Conservation (phyloP, 2,329 filamentous ascomycete genomes). For the Penicillium sp. region DNA sequence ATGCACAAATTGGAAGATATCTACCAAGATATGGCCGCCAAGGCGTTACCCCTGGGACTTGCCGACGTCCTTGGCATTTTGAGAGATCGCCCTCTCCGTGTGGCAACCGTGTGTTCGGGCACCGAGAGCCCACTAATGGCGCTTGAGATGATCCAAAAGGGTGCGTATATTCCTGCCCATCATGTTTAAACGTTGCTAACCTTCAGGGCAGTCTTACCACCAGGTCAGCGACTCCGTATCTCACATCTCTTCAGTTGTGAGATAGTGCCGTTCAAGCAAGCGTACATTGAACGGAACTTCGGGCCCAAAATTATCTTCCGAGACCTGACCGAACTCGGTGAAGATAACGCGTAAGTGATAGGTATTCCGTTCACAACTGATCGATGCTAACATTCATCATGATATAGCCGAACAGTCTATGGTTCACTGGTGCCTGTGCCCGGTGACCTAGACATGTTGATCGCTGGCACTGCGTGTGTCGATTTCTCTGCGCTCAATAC, state of each 20-base stretch:
- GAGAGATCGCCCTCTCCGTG: conserved; percentile 43
- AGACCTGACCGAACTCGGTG: conserved; percentile 54
- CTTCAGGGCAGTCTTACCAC: conserved; percentile 15
- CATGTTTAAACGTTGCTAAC: conserved; percentile 27
- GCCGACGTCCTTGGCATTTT: conserved; percentile 39
- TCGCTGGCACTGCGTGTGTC: conserved; percentile 70
- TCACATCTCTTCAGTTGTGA: conserved; percentile 59
- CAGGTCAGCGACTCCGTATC: conserved; percentile 39
- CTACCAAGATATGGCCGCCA: conserved; percentile 24
- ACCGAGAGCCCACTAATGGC: conserved; percentile 70
- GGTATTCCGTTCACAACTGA: neutral
- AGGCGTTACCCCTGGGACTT: conserved; percentile 35
- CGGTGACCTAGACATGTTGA: conserved; percentile 55
- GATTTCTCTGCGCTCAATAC: conserved; percentile 67
- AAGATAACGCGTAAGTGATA: conserved; percentile 45
- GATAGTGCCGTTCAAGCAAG: conserved; percentile 60
- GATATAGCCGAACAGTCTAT: conserved; percentile 58
- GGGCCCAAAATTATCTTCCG: conserved; percentile 51
- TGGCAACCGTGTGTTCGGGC: conserved; percentile 73
- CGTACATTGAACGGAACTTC: conserved; percentile 59
- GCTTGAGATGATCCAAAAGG: conserved; percentile 52
- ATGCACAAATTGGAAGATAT: conserved; percentile 28
- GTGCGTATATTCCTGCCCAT: conserved; percentile 24
- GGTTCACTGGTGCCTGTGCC: conserved; percentile 57
- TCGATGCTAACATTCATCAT: neutral